Evolutionary conservation across 2,329 filamentous ascomycete genomes (phyloP).

Genomic region (Epichloe baconii): DNA sequence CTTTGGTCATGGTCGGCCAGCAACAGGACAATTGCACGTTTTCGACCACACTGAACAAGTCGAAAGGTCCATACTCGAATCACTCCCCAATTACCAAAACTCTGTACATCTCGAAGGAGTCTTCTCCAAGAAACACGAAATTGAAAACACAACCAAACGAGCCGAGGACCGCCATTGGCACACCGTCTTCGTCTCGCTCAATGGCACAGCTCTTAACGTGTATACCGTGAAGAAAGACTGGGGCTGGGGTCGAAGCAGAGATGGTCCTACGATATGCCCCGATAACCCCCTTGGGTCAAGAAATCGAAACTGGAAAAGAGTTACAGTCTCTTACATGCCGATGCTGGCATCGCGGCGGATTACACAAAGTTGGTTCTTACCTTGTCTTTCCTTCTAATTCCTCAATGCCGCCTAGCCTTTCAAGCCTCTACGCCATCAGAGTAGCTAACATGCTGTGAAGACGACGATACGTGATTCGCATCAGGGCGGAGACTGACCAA

Average conservation of each 20-base stretch:
- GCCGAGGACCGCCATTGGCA: slow-evolving; percentile 52
- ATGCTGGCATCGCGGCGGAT: slow-evolving; percentile 61
- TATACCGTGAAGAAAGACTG: slow-evolving; percentile 49
- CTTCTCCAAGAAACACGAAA: slow-evolving; percentile 52
- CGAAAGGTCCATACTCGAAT: slow-evolving; percentile 23
- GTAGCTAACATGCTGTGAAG: background rate
- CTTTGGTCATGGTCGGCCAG: background rate
- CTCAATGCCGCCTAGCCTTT: background rate
- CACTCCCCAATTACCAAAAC: slow-evolving; percentile 42
- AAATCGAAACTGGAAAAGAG: slow-evolving; percentile 45
- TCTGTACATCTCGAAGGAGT: slow-evolving; percentile 42
- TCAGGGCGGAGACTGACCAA: slow-evolving; percentile 62
- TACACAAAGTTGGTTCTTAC: slow-evolving; percentile 46
- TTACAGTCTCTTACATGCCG: slow-evolving; percentile 64
- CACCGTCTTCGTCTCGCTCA: slow-evolving; percentile 47
- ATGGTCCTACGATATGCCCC: slow-evolving; percentile 34
- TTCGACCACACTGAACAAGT: slow-evolving; percentile 16
- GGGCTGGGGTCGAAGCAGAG: slow-evolving; percentile 33
- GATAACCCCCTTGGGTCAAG: slow-evolving; percentile 39
- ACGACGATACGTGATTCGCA: slow-evolving; percentile 50
- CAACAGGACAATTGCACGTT: slow-evolving; percentile 8
- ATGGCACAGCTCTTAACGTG: slow-evolving; percentile 55
- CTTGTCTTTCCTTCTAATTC: too few species aligned
- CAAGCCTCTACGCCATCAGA: background rate
- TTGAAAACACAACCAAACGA: slow-evolving; percentile 49